Percentiles rank a stretch among this genome's conserved stretches.
Evolutionary conservation across 2,329 filamentous ascomycete species (phyloP).

Genomic region (Nectriaceae sp.): DNA sequence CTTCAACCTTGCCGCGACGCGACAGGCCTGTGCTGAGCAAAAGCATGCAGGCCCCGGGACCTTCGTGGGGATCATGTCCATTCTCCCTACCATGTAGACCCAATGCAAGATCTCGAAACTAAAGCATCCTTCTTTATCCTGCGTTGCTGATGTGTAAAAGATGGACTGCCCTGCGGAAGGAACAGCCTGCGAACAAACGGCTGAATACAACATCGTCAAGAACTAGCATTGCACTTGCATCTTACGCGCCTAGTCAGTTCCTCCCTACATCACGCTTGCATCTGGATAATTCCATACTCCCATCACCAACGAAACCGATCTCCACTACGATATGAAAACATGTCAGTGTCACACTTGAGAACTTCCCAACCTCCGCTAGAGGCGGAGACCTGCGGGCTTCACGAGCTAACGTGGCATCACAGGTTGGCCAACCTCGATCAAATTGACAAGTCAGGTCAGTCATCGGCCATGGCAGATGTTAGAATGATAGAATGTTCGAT

Average conservation of each 20-base stretch:
- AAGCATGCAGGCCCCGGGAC: not conserved
- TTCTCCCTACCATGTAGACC: not conserved
- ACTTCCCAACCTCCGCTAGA: not conserved
- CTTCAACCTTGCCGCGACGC: no score
- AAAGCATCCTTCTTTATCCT: constrained; percentile 20
- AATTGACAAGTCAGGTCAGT: not conserved
- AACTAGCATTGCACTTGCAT: not conserved
- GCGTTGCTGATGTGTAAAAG: not conserved
- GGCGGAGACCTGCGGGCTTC: not conserved
- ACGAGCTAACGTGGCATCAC: no score
- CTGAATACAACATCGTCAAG: not conserved
- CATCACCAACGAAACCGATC: not conserved
- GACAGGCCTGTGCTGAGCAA: not conserved
- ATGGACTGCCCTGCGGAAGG: no score
- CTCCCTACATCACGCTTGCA: not conserved
- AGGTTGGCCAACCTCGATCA: no score
- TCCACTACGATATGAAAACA: not conserved
- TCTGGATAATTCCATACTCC: not conserved
- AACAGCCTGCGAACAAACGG: no score
- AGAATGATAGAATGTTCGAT: constrained; percentile 9
- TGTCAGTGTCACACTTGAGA: constrained; percentile 1
- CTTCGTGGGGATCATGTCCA: not conserved
- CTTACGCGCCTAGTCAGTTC: not conserved
- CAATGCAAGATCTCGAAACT: constrained; percentile 33
- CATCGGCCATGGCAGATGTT: not conserved